Percentiles rank a stretch among this genome's conserved stretches.
These are phyloP conservation scores for Fusarium aywerte DNA, from an alignment of 2,329 filamentous ascomycete genomes.

Conservation along the genomic window DNA sequence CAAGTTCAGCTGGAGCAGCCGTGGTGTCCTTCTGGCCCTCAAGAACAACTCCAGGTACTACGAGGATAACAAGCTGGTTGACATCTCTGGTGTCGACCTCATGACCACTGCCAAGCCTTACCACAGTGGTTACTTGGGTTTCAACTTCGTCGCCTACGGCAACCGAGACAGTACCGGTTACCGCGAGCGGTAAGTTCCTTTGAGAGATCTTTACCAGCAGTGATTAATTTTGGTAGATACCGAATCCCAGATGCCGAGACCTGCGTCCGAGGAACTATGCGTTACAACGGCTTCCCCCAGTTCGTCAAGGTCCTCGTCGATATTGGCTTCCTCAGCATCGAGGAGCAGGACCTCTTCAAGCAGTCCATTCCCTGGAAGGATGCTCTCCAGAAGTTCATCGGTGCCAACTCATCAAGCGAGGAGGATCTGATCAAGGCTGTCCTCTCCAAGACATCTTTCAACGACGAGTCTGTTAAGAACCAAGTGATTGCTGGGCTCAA, in stretches of 20 bases:
- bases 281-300: conserved; percentile 90
- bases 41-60: conserved; percentile 87
- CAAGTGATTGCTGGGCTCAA: conserved; percentile 32
- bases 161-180: conserved; percentile 92
- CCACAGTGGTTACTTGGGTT: conserved; percentile 81
- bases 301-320: conserved; percentile 90
- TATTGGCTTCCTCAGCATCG: conserved; percentile 85
- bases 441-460: conserved; percentile 68
- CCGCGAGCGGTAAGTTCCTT: conserved; percentile 78
- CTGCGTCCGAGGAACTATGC: conserved; percentile 81
- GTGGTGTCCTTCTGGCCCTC: conserved; percentile 88
- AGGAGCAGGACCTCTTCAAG: conserved; percentile 65
- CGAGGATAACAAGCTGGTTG: conserved; percentile 79
- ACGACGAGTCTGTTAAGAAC: conserved; percentile 32
- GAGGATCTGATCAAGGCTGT: conserved; percentile 79
- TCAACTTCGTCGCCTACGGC: conserved; percentile 89
- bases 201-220: neutral
- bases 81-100: conserved; percentile 71
- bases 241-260: conserved; percentile 92
- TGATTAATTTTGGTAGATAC: conserved; percentile 42
- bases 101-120: conserved; percentile 92
- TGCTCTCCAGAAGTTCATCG: conserved; percentile 80
- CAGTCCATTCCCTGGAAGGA: conserved; percentile 82
- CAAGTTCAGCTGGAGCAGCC: conserved; percentile 68
- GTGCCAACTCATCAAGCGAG: conserved; percentile 72